Evolutionary conservation across 83 land plant species (phyloP), one percentile per base, ranked within the genome.

Genomic region (Picea abies): DNA sequence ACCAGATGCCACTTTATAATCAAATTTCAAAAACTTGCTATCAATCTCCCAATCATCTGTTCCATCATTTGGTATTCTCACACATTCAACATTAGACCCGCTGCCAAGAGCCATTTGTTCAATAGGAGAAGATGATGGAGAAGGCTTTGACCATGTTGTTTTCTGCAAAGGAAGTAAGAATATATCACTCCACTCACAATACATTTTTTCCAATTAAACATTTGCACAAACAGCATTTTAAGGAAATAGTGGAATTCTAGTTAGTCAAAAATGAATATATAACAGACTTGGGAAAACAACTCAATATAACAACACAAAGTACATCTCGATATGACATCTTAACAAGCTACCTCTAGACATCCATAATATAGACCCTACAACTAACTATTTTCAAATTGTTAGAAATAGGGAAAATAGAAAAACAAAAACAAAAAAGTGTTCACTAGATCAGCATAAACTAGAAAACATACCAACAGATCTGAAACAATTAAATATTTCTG

Each of bases 11-110:
- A 95, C 86, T 89, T 92, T 92, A 63, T 81, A 82, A 67, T 83
- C 92, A 86, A 88, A 88, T 79, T 92, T 92, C 79, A 95, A 78
- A 9, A 85, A 86, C 68, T 80, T 87, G 72, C 77, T 25, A 85
- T 93, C 94, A 81, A 95, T 93, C 85, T 95, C 98, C 98, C 98
- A 95, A 12, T 92, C 96, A 86, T 92, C 96, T 60, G 84, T 91
- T 29, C 92, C 97, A 90, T 95, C 96, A 82, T 79, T 85, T 44
- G 97, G 97, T 84, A 94, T 94, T 79, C 63, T 80, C 17, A 94
- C 85, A 87, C 84, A 84, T 35, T 83, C 80, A 35, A 82, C 61
- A 47, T 62, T 72, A 66, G 60, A 22, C 60, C 71, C 83, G 20
- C 69, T 26, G 17, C 23, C 80, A 37, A 68, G 39, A 79, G 80